A percentile compares a stretch with the other conserved stretches of the same genome.
Conservation (phyloP, 2,329 filamentous ascomycete species). For the Xylaria sp. region DNA sequence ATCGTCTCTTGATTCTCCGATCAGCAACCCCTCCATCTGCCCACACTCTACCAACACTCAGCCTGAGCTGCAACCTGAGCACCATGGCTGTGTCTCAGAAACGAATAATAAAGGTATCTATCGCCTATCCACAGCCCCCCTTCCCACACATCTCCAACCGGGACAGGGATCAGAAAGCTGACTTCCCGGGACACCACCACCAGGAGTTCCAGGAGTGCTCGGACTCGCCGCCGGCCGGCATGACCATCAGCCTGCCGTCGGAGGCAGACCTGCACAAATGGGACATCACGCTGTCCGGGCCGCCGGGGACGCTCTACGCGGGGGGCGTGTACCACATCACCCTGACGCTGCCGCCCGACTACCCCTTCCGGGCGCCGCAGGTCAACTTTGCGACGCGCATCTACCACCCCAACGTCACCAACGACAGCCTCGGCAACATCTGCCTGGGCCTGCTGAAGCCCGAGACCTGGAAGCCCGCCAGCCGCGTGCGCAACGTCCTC, state of each 20-base stretch:
- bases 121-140: background rate
- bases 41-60: background rate
- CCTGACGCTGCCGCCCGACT: slow-evolving; percentile 79
- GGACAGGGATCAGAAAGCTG: slow-evolving; percentile 35
- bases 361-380: slow-evolving; percentile 89
- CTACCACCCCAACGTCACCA: slow-evolving; percentile 95
- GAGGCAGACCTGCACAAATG: slow-evolving; percentile 64
- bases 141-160: background rate
- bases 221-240: slow-evolving; percentile 59
- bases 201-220: slow-evolving; percentile 67
- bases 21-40: slow-evolving; percentile 19
- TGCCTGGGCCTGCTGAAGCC: slow-evolving; percentile 85
- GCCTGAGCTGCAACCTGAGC: slow-evolving; percentile 3
- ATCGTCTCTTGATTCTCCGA: background rate
- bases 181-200: slow-evolving; percentile 11
- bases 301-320: slow-evolving; percentile 60
- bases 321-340: slow-evolving; percentile 80
- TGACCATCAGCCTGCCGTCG: slow-evolving; percentile 58
- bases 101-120: slow-evolving; percentile 48
- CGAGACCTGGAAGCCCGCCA: slow-evolving; percentile 92
- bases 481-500: slow-evolving; percentile 79
- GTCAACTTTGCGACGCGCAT: slow-evolving; percentile 88
- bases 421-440: slow-evolving; percentile 86
- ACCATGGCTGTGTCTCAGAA: slow-evolving; percentile 49
- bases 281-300: slow-evolving; percentile 61